phyloP scores from a whole-genome alignment of 208 protist genomes.

The Leishmania braziliensis region DNA sequence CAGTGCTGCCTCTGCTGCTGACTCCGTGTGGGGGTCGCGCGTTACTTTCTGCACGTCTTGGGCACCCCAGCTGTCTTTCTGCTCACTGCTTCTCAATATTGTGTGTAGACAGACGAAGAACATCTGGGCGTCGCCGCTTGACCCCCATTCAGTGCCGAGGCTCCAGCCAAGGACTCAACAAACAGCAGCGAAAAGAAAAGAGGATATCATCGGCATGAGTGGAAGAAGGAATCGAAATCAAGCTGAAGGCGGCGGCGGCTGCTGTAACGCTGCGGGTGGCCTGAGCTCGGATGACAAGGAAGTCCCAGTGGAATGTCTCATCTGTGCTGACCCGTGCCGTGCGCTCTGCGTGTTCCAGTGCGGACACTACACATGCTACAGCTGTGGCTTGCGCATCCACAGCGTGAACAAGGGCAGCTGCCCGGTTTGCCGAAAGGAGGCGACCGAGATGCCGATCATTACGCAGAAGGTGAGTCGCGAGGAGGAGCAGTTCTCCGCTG shows the following conservation, averaged over 20 bases:
- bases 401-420: conserved; percentile 50
- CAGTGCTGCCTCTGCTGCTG: background rate
- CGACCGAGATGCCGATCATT: conserved; percentile 45
- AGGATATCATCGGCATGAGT: background rate
- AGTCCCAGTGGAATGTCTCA: conserved; percentile 73
- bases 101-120: background rate
- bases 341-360: conserved; percentile 80
- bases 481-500: conserved; percentile 61
- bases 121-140: background rate
- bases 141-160: background rate
- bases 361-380: conserved; percentile 84
- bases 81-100: background rate
- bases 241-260: background rate
- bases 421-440: conserved; percentile 70
- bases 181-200: background rate
- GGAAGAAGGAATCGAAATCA: background rate
- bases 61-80: background rate
- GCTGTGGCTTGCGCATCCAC: conserved; percentile 85
- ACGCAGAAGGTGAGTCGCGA: conserved; percentile 44
- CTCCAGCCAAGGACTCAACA: background rate
- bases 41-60: background rate
- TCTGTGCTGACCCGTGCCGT: conserved; percentile 71
- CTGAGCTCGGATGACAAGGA: conserved; percentile 2
- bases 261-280: background rate
- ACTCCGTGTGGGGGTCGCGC: background rate